Evolutionary conservation across 2,329 filamentous ascomycete species (phyloP).

Genomic region (Graphilbum ipis-grandicollis): DNA sequence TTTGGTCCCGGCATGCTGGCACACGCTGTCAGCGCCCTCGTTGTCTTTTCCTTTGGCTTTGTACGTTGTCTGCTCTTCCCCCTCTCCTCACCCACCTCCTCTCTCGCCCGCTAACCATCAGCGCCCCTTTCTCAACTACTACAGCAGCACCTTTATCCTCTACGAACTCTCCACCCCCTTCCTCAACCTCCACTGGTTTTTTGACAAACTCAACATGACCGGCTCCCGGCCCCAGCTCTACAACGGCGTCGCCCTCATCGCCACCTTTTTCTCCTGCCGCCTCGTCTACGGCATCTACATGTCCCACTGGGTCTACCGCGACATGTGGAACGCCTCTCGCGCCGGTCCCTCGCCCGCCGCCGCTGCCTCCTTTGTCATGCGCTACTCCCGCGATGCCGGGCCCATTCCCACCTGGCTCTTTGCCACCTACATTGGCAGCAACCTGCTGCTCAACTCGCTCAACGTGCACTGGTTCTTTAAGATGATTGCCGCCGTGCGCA

Average conservation of each 20-base stretch:
- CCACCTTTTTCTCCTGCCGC: slow-evolving; percentile 60
- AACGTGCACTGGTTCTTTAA: slow-evolving; percentile 79
- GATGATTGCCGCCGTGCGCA: slow-evolving; percentile 67
- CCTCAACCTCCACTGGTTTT: slow-evolving; percentile 83
- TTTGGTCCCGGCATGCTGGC: slow-evolving; percentile 65
- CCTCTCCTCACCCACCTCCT: background rate
- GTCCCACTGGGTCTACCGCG: slow-evolving; percentile 50
- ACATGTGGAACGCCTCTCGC: slow-evolving; percentile 45
- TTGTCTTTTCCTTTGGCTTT: slow-evolving; percentile 63
- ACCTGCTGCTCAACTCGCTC: slow-evolving; percentile 54
- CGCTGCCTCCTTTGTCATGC: slow-evolving; percentile 22
- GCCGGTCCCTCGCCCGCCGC: slow-evolving; percentile 18
- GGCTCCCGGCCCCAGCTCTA: slow-evolving; percentile 57
- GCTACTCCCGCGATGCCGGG: slow-evolving; percentile 29
- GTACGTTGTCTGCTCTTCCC: slow-evolving; percentile 31
- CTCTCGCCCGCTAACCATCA: background rate
- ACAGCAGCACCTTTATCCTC: slow-evolving; percentile 63
- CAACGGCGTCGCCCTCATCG: slow-evolving; percentile 57
- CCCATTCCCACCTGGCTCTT: slow-evolving; percentile 55
- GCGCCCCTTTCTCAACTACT: slow-evolving; percentile 68
- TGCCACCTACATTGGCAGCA: slow-evolving; percentile 48
- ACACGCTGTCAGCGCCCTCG: slow-evolving; percentile 56
- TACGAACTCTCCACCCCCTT: slow-evolving; percentile 79
- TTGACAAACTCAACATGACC: slow-evolving; percentile 70
- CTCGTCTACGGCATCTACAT: slow-evolving; percentile 64